Conservation (phyloP, 2,329 filamentous ascomycete species). For the Botrytis galanthina region DNA sequence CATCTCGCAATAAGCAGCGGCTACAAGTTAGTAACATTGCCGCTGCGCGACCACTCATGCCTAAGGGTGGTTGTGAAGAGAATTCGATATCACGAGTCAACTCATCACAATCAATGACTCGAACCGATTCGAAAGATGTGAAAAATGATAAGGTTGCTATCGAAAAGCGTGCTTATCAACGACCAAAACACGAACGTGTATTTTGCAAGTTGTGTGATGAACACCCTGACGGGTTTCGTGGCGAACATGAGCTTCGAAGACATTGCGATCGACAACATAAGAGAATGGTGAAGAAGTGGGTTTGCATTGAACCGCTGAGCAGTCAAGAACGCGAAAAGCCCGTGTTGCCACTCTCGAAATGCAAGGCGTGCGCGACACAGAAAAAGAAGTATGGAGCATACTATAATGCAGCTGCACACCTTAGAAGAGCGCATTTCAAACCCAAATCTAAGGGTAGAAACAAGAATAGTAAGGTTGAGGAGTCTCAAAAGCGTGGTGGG, state of each 20-base stretch:
- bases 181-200: constrained; percentile 39
- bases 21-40: constrained; percentile 35
- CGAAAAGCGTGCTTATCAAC: constrained; percentile 37
- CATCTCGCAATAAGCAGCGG: constrained; percentile 37
- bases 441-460: constrained; percentile 52
- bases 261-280: constrained; percentile 68
- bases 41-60: constrained; percentile 34
- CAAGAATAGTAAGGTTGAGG: constrained; percentile 37
- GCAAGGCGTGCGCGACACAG: constrained; percentile 70
- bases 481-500: constrained; percentile 51
- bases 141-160: constrained; percentile 37
- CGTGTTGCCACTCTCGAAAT: constrained; percentile 57
- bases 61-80: constrained; percentile 36
- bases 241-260: constrained; percentile 79
- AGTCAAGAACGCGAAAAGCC: constrained; percentile 49
- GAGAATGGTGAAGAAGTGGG: constrained; percentile 52
- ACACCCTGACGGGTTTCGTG: constrained; percentile 82
- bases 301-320: constrained; percentile 57
- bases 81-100: constrained; percentile 33
- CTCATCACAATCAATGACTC: constrained; percentile 35
- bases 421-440: constrained; percentile 85
- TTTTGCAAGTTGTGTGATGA: constrained; percentile 73
- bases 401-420: constrained; percentile 91
- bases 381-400: constrained; percentile 92
- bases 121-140: constrained; percentile 36